Evolutionary conservation across 1,284 basidiomycete species (phyloP), one percentile per base, ranked within the genome.

Genomic region (Sutorius eximius): DNA sequence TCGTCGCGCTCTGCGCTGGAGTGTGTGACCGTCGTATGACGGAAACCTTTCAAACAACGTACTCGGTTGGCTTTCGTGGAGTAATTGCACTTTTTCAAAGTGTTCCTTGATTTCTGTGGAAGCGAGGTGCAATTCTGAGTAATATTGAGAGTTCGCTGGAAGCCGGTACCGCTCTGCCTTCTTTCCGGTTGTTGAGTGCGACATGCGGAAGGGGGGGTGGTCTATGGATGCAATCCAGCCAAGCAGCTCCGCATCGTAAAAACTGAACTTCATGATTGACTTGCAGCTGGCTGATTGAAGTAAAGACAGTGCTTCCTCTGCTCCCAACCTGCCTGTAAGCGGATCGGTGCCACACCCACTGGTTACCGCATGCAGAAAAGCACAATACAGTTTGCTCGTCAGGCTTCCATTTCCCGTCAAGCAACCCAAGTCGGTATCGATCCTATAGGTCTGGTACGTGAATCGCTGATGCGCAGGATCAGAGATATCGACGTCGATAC

Each of bases 311-410:
- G 79, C 80, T 49, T 80, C 74, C 49, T 80, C 74, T 2, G 73
- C 76, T 5, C 81, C 81, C 0, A 74, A 76, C 33, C 67, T 73
- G 11, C 71, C 61, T 0, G 75, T 78, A 9, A 83, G 64, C 0
- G 76, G 77, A 60, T 83, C 82, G 5, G 71, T 67, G 9, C 77
- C 60, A 24, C 70, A 72, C 1, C 66, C 62, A 45, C 73, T 73
- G 0, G 75, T 80, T n/a, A 79, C 40, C 1, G 77, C 77, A 22
- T 82, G 81, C 16, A 82, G 67, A 41, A 78, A 77, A 2, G 73
- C 66, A 43, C 69, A 69, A 55, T 72, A 79, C 0, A 78, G 61
- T 27, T 69, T 69, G 59, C 68, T 73, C 5, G 65, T 64, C 41
- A 79, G 56, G n/a, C 65, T 73, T 32, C 53, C 61, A 27, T 27